phyloP scores from a whole-genome alignment of 139 green algal species.

The Microglena sp. region DNA sequence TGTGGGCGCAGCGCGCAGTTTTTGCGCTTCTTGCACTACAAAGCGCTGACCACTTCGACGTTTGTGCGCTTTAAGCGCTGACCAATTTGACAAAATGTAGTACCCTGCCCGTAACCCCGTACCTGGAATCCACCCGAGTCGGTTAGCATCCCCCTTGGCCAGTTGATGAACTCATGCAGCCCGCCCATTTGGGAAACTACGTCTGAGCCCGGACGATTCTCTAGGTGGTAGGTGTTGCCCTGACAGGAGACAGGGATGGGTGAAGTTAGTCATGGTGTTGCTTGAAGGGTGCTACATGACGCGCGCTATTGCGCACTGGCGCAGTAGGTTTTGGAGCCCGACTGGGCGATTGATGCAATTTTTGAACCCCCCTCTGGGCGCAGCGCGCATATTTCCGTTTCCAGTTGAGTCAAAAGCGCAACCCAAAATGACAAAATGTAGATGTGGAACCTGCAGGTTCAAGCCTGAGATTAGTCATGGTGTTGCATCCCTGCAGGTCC shows the following conservation, averaged over 20 bases:
- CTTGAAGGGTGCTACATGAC: not conserved
- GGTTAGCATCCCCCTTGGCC: constrained; percentile 59
- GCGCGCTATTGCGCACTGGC: not conserved
- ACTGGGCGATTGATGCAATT: too few species aligned
- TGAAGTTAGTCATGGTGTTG: not conserved
- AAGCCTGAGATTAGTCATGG: too few species aligned
- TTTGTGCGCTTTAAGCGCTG: not conserved
- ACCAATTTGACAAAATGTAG: not conserved
- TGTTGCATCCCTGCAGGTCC: too few species aligned
- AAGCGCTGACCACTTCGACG: not conserved
- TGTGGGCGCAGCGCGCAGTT: too few species aligned
- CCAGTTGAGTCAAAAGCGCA: too few species aligned
- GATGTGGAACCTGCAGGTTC: too few species aligned
- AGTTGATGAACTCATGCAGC: constrained; percentile 89
- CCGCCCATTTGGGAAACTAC: constrained; percentile 69
- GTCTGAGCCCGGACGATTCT: constrained; percentile 31
- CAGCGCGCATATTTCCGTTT: not conserved
- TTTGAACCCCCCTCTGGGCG: too few species aligned
- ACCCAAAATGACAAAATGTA: too few species aligned
- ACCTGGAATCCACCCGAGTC: constrained; percentile 55
- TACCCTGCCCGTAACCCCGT: not conserved
- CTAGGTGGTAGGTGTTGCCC: constrained; percentile 93
- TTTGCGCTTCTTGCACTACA: too few species aligned
- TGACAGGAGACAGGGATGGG: constrained; percentile 23
- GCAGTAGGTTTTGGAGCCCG: not conserved